These are phyloP conservation scores for Ustulina deusta DNA, from an alignment of 2,329 filamentous ascomycete genomes.

Conservation along the genomic window DNA sequence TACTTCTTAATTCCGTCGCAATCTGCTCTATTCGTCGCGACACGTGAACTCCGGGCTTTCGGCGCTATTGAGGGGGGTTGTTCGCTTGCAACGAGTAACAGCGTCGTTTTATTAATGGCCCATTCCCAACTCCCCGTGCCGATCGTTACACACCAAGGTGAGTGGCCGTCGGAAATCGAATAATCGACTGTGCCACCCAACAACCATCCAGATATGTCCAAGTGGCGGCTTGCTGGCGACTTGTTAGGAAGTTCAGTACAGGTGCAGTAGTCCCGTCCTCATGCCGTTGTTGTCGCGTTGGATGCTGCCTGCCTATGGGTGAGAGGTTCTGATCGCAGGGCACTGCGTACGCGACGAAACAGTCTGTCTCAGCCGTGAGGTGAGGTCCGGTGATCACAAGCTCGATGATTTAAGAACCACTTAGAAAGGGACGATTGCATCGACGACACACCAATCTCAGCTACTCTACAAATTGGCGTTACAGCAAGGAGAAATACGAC, in stretches of 20 bases:
- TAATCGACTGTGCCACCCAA: slow-evolving; percentile 24
- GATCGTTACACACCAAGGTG: slow-evolving; percentile 31
- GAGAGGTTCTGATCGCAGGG: slow-evolving; percentile 43
- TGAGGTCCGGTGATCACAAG: slow-evolving; percentile 34
- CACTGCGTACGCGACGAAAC: slow-evolving; percentile 34
- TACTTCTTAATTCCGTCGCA: neutral
- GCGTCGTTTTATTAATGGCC: slow-evolving; percentile 7
- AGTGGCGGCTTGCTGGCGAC: slow-evolving; percentile 10
- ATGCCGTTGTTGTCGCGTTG: slow-evolving; percentile 1
- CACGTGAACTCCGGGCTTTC: neutral
- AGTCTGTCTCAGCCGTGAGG: slow-evolving; percentile 35
- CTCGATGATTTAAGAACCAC: slow-evolving; percentile 29
- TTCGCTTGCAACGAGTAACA: slow-evolving; percentile 6
- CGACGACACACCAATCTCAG: slow-evolving; percentile 37
- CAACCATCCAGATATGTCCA: slow-evolving; percentile 2
- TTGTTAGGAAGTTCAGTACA: slow-evolving; percentile 17
- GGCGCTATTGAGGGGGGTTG: slow-evolving; percentile 1
- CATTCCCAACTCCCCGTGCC: slow-evolving; percentile 11
- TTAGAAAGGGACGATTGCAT: slow-evolving; percentile 33
- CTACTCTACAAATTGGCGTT: slow-evolving; percentile 44
- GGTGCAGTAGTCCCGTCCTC: slow-evolving; percentile 8
- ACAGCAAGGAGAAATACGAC: slow-evolving; percentile 27
- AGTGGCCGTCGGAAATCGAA: slow-evolving; percentile 16
- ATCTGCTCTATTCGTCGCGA: neutral
- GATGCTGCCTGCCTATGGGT: slow-evolving; percentile 13